Base-by-base conservation (phyloP, 2,329 filamentous ascomycete genomes). In the Paraconiothyrium sp. region DNA sequence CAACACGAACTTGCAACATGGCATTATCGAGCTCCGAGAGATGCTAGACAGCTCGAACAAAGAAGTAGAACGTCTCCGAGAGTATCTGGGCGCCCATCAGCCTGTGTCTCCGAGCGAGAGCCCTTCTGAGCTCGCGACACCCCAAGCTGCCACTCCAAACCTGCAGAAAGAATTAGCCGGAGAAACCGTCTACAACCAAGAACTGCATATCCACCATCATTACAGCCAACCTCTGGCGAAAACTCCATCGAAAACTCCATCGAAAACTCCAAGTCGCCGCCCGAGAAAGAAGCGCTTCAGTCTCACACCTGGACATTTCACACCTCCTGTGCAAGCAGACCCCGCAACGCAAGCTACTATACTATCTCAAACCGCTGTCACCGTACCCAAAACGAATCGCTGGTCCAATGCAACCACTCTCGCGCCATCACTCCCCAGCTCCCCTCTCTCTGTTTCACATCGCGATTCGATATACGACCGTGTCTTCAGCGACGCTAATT, bases 191-290 rank as follows among this genome's bases (percentile, higher is more conserved):
- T 58, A 69, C 44, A 74, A 76, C 20, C 75, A 75, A 57, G 92
- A 95, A 71, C 82, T 97, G 14, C 94, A 97, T 71, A 92, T 98
- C 49, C 94, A 98, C 73, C 94, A 98, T 72, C 94, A 98, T 75
- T 97, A 97, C 68, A 86, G 90, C 11, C 82, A 88, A 1, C 76
- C 80, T 34, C 72, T 64, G 3, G 59, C 52, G 65, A 68, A 80
- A 67, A 69, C 73, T 69, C 54, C 65, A 80, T 88, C 75, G 83
- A 91, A 60, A 73, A 77, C 16, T 55, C 78, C 79, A 3, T 88
- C 75, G 83, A 91, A 60, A 73, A 77, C 16, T 55, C 78, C 79
- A 3, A 76, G 82, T 58, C 86, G 86, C 67, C 86, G 87, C 66
- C 89, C 89, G 62, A 82, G 86, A 9, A 92, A 89, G 80, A 96